Base-by-base conservation (phyloP, 495 filamentous ascomycete genomes). In the Glarea lozoyensis region DNA sequence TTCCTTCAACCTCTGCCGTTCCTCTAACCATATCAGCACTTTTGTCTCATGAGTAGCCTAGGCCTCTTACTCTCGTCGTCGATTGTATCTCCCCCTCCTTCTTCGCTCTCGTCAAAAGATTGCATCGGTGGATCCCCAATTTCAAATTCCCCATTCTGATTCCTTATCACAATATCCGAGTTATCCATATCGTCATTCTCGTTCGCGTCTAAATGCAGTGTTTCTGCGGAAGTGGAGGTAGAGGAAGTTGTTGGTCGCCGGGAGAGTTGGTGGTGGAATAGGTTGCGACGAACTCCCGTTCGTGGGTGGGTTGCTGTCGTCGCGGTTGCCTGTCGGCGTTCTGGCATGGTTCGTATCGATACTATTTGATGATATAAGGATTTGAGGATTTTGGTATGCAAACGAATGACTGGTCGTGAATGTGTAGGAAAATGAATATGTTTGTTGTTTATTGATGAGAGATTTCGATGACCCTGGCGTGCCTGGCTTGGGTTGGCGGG, bases 61-160 rank as follows among this genome's bases (percentile, higher is more conserved):
- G 46, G 44, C 13, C 20, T 25, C 49, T 17, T 43, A 58, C 55
- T 53, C 46, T 58, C 52, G 46, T 57, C 61, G 18, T 58, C 59
- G 62, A 53, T 49, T 30, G 54, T 65, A 53, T 58, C 60, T 65
- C 56, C 47, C 17, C 57, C 66, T 53, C 51, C 60, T 55, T 69
- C 70, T 42, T 68, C 62, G 38, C 52, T 56, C 17, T 64, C 61
- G 31, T 74, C 68, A 35, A 67, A 56, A 12, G 56, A 56, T n/a
- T 43, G 46, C 44, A 52, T 37, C 48, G 52, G 40, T 76, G 82
- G 84, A 41, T 85, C 75, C 39, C 76, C 78, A n/a, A 89, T 56
- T 50, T 82, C 76, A 48, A 84, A 81, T 39, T 77, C 73, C 31
- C 88, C 88, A 57, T 84, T 79, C 57, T 79, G 68, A 58, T 92